Base-by-base conservation (phyloP, 495 filamentous ascomycete genomes). In the Cercophora scortea region DNA sequence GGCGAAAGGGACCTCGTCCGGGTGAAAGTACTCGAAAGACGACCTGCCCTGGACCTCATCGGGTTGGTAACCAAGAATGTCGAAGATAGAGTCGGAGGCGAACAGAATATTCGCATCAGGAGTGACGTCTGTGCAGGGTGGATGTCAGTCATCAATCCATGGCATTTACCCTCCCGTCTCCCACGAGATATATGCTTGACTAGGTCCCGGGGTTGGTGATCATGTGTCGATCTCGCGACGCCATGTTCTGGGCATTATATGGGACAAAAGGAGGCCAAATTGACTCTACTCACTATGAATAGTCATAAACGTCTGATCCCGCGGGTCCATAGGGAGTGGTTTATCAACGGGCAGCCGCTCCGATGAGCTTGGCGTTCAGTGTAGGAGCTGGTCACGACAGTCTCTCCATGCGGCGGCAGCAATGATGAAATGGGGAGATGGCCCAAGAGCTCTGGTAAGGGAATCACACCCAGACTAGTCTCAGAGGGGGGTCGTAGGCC, bases 1-100 rank as follows among this genome's bases (percentile, higher is more conserved):
- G 32, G 88, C 89, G 60, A 89, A 83, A 0, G 87, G 83, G 32
- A 89, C 75, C 64, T 94, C 88, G 9, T 89, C 82, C 1, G 86
- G 86, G 51, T 93, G 88, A 59, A 94, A 95, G 65, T 86, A 94
- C 18, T 90, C 86, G 75, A 90, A 94, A 64, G 81, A 84, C 52
- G 90, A 90, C 59, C 79, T 84, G 42, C 86, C 83, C 55, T 83
- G 75, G 10, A 94, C 81, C 62, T 92, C 87, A 46, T 82, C 71
- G 5, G 89, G 86, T 25, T 80, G 73, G 61, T 91, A 91, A 42
- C 90, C 89, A 41, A 95, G 74, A 42, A 94, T 89, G 59, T 92
- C 87, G 53, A 80, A 69, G 52, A 95, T 82, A 18, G 89, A 92
- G 57, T 89, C 85, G 44, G 89, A 94, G 38, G 82, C 87, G 64